Evolutionary conservation across 2,329 filamentous ascomycete species (phyloP).

Genomic region (Fusarium sp.): DNA sequence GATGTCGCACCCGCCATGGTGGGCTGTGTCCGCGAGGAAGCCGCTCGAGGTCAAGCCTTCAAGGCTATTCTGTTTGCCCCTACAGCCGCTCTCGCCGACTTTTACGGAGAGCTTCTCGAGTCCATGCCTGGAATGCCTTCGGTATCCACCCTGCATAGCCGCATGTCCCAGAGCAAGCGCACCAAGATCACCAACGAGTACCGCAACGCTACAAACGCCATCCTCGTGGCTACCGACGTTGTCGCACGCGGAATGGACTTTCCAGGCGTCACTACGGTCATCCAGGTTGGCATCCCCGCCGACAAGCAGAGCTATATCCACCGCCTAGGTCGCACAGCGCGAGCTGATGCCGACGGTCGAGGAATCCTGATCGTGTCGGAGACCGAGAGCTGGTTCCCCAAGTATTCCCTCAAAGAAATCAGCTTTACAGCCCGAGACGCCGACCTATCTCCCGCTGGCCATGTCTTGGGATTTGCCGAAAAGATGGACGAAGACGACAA

Average conservation of each 20-base stretch:
- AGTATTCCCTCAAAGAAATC: conserved; percentile 62
- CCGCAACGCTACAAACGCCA: conserved; percentile 60
- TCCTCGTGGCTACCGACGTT: conserved; percentile 75
- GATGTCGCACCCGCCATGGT: conserved; percentile 70
- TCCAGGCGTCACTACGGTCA: conserved; percentile 72
- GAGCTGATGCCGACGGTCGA: conserved; percentile 69
- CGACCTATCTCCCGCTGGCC: conserved; percentile 54
- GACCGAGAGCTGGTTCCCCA: conserved; percentile 60
- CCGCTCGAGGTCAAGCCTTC: conserved; percentile 62
- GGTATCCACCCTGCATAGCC: conserved; percentile 59
- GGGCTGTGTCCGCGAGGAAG: conserved; percentile 62
- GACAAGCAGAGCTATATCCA: conserved; percentile 73
- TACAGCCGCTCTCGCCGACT: conserved; percentile 61
- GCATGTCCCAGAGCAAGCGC: conserved; percentile 60
- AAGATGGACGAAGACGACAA: conserved; percentile 56
- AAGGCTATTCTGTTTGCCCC: conserved; percentile 87
- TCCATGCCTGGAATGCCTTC: conserved; percentile 53
- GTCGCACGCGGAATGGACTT: conserved; percentile 79
- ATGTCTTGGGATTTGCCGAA: conserved; percentile 52
- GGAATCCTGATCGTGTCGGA: conserved; percentile 67
- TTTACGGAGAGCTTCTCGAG: conserved; percentile 59
- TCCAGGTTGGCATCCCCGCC: conserved; percentile 68
- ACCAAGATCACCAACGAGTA: conserved; percentile 69
- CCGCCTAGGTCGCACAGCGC: conserved; percentile 72
- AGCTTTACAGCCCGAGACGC: conserved; percentile 57